Evolutionary conservation across 1,139 yeast genomes (phyloP).

Genomic region (Magnusiomyces tetraspermus): DNA sequence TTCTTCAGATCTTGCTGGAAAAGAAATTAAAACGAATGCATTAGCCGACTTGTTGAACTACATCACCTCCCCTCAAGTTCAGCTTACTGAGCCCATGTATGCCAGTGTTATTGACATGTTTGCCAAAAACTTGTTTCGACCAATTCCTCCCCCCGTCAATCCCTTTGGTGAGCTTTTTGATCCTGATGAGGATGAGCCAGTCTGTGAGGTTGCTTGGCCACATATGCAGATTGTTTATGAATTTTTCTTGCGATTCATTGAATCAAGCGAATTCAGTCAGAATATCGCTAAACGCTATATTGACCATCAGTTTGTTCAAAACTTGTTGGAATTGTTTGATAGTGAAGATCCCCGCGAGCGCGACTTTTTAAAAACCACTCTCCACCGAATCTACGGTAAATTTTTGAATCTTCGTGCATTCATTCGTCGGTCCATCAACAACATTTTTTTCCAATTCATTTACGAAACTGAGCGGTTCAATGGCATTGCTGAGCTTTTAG

Average conservation of each 20-base stretch:
- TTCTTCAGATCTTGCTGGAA: slow-evolving; percentile 81
- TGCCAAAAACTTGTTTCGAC: slow-evolving; percentile 77
- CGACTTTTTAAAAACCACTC: slow-evolving; percentile 86
- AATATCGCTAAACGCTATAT: slow-evolving; percentile 87
- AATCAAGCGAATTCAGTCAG: slow-evolving; percentile 90
- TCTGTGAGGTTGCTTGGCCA: slow-evolving; percentile 95
- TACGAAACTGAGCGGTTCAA: slow-evolving; percentile 95
- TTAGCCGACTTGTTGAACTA: slow-evolving; percentile 84
- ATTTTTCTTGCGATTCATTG: slow-evolving; percentile 83
- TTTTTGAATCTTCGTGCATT: slow-evolving; percentile 82
- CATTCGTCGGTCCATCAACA: slow-evolving; percentile 82
- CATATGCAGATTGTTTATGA: slow-evolving; percentile 97
- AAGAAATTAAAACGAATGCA: slow-evolving; percentile 80
- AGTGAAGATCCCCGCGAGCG: slow-evolving; percentile 95
- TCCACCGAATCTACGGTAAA: slow-evolving; percentile 93
- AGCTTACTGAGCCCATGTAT: slow-evolving; percentile 87
- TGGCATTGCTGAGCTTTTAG: slow-evolving; percentile 90
- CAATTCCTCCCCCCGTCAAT: slow-evolving; percentile 96
- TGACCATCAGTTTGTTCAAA: slow-evolving; percentile 80
- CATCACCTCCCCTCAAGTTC: slow-evolving; percentile 64
- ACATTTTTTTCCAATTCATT: slow-evolving; percentile 84
- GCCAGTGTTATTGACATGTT: slow-evolving; percentile 85
- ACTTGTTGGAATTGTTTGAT: slow-evolving; percentile 78
- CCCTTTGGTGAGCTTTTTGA: slow-evolving; percentile 94
- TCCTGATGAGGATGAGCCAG: slow-evolving; percentile 98